Conservation (phyloP, 305 asterid species). For the Fraxinus baroniana region DNA sequence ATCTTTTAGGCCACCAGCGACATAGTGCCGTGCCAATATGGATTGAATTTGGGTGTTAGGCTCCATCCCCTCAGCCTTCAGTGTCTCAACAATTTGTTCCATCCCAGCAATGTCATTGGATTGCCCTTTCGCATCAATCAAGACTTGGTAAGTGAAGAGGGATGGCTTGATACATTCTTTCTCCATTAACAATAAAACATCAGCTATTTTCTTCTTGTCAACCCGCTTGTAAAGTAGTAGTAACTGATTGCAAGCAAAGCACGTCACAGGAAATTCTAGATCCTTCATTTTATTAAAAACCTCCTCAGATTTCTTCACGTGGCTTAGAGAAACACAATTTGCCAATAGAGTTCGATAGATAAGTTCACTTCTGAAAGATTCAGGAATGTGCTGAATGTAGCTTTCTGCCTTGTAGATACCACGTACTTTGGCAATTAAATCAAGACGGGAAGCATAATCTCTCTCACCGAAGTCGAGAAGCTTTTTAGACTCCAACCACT, state of each 20-base stretch:
- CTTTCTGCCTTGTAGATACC: constrained; percentile 57
- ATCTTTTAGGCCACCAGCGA: constrained; percentile 48
- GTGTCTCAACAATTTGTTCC: constrained; percentile 67
- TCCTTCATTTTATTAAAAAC: constrained; percentile 68
- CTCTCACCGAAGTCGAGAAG: constrained; percentile 44
- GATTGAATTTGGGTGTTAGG: constrained; percentile 35
- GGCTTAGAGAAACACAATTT: constrained; percentile 35
- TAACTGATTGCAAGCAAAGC: constrained; percentile 65
- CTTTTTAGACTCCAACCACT: constrained; percentile 58
- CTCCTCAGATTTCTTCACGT: constrained; percentile 60
- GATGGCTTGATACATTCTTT: constrained; percentile 66
- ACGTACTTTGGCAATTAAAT: constrained; percentile 66
- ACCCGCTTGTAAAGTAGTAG: constrained; percentile 64
- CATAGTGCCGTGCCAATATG: constrained; percentile 51
- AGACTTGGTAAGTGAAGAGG: constrained; percentile 54
- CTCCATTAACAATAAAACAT: constrained; percentile 75
- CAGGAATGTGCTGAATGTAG: constrained; percentile 55
- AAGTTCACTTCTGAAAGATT: constrained; percentile 55
- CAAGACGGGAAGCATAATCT: constrained; percentile 57
- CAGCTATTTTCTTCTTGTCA: constrained; percentile 65
- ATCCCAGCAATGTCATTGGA: constrained; percentile 63
- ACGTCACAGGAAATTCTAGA: constrained; percentile 44
- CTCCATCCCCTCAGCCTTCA: constrained; percentile 63
- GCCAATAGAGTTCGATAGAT: constrained; percentile 66
- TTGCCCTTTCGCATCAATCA: constrained; percentile 66